Evolutionary conservation across 352 stramenopile genomes (phyloP).

Genomic region (Globisporangium nodosum): DNA sequence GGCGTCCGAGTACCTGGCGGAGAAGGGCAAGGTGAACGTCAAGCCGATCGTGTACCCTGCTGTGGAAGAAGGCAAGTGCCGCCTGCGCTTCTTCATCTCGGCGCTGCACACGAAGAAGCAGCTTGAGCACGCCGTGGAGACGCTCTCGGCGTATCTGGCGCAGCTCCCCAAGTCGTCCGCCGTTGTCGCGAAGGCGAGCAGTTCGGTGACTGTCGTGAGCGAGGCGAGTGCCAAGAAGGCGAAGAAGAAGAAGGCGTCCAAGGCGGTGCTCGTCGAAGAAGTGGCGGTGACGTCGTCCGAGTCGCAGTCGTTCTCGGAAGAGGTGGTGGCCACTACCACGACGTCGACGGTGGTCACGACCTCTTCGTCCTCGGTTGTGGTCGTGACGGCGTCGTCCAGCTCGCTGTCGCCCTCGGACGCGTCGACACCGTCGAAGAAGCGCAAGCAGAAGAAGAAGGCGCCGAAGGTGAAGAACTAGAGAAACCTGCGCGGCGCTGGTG

Average conservation of each 20-base stretch:
- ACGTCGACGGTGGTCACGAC: neutral
- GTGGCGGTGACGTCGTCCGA: conserved; percentile 3
- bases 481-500: neutral
- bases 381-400: conserved; percentile 1
- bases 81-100: conserved; percentile 85
- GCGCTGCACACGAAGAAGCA: conserved; percentile 65
- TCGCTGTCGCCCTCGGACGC: neutral
- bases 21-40: conserved; percentile 59
- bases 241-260: conserved; percentile 1
- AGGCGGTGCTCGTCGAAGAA: conserved; percentile 4
- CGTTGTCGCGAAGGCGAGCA: neutral
- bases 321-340: conserved; percentile 1
- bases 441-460: conserved; percentile 13
- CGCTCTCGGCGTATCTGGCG: conserved; percentile 30
- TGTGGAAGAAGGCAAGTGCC: conserved; percentile 79
- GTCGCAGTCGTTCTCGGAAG: conserved; percentile 2
- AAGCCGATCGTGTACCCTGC: conserved; percentile 85
- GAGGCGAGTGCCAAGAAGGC: neutral
- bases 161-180: neutral
- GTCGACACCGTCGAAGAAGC: conserved; percentile 7
- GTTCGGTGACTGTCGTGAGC: neutral
- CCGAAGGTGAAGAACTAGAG: conserved; percentile 7
- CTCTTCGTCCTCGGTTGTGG: neutral
- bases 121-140: conserved; percentile 47
- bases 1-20: conserved; percentile 54